Evolutionary conservation across 441 rosid species (phyloP).

Genomic region (Raphanus hybrid): DNA sequence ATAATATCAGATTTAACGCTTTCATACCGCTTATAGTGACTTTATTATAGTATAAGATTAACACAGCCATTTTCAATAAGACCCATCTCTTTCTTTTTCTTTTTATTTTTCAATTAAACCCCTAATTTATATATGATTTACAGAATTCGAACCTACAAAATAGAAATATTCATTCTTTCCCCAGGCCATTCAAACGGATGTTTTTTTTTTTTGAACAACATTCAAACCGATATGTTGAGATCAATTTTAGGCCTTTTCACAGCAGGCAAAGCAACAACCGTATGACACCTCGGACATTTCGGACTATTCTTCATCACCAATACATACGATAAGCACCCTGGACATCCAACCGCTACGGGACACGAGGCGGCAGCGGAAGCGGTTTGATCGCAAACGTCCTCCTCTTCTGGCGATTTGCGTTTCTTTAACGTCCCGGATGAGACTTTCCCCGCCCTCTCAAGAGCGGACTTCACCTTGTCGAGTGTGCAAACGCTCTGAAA

Average conservation of each 20-base stretch:
- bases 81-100: background rate
- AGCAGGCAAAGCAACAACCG: constrained; percentile 56
- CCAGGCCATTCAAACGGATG: constrained; percentile 52
- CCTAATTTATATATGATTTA: constrained; percentile 48
- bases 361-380: constrained; percentile 35
- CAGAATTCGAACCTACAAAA: constrained; percentile 37
- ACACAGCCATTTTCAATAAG: constrained; percentile 13
- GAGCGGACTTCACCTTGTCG: constrained; percentile 77
- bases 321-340: constrained; percentile 78
- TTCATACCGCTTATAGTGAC: background rate
- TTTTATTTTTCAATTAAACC: constrained; percentile 3
- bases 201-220: too few relatives aligned
- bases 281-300: constrained; percentile 77
- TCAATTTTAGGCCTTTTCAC: constrained; percentile 79
- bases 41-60: background rate
- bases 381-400: constrained; percentile 48
- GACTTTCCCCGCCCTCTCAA: constrained; percentile 67
- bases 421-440: constrained; percentile 37
- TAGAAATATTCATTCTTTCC: background rate
- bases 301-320: constrained; percentile 65
- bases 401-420: constrained; percentile 49
- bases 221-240: constrained; percentile 78
- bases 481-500: constrained; percentile 88
- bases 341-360: constrained; percentile 77
- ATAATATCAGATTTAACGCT: background rate